phyloP scores from a whole-genome alignment of 768 basidiomycete species.

The Pilatotrama ljubarskyi region DNA sequence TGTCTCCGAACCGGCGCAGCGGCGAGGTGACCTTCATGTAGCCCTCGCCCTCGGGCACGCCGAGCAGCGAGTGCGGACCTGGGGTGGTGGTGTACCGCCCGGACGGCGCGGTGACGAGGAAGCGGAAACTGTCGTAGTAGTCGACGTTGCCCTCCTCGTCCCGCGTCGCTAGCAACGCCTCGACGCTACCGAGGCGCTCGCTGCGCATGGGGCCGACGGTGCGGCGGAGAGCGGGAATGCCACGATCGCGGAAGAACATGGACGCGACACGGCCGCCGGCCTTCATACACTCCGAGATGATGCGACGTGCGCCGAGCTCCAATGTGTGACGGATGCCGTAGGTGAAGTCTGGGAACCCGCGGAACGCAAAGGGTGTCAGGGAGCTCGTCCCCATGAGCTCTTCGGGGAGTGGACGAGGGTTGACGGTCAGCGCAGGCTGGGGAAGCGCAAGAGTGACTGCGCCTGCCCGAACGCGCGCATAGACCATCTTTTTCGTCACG shows the following conservation, averaged over 20 bases:
- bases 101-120: conserved; percentile 35
- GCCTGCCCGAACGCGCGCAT: conserved; percentile 19
- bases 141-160: conserved; percentile 47
- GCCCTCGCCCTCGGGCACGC: conserved; percentile 70
- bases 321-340: conserved; percentile 43
- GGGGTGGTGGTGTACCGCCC: conserved; percentile 54
- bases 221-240: conserved; percentile 67
- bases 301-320: conserved; percentile 45
- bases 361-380: conserved; percentile 11
- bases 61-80: conserved; percentile 66
- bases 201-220: conserved; percentile 34
- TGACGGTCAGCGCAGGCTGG: conserved; percentile 29
- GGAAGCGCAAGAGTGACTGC: conserved; percentile 30
- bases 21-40: conserved; percentile 88
- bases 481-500: conserved; percentile 21
- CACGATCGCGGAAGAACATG: conserved; percentile 58
- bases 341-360: conserved; percentile 51
- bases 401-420: conserved; percentile 31
- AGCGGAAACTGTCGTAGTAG: conserved; percentile 35
- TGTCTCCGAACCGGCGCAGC: conserved; percentile 79
- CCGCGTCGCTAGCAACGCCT: conserved; percentile 51
- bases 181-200: conserved; percentile 36
- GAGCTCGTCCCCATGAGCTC: not conserved
- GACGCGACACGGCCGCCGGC: conserved; percentile 76
- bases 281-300: conserved; percentile 85